Conservation (phyloP, 768 basidiomycete genomes). For the Suillus hirtellus region DNA sequence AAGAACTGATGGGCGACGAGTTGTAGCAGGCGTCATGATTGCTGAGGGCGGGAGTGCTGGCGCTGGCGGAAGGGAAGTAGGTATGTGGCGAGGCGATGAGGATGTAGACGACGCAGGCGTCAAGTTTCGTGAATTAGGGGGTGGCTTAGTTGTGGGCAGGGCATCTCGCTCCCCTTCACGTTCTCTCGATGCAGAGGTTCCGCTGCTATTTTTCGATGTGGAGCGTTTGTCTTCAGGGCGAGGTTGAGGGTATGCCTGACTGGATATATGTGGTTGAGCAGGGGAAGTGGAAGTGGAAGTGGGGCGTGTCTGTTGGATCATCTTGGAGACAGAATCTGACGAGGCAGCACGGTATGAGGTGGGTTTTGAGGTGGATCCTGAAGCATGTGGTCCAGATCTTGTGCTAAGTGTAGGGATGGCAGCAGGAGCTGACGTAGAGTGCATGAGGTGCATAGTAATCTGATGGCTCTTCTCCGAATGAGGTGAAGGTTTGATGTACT, state of each 20-base stretch:
- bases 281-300: constrained; percentile 25
- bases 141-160: constrained; percentile 25
- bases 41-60: constrained; percentile 37
- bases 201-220: constrained; percentile 17
- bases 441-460: constrained; percentile 30
- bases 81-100: constrained; percentile 53
- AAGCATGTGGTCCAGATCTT: constrained; percentile 8
- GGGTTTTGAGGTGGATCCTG: constrained; percentile 21
- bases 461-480: constrained; percentile 18
- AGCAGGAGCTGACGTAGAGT: constrained; percentile 45
- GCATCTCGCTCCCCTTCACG: constrained; percentile 21
- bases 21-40: constrained; percentile 46
- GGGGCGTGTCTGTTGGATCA: constrained; percentile 11
- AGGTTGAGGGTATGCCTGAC: constrained; percentile 3
- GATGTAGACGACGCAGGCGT: constrained; percentile 61
- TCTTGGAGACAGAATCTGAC: constrained; percentile 23
- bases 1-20: constrained; percentile 40
- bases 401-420: constrained; percentile 32
- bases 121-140: constrained; percentile 44
- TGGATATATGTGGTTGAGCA: constrained; percentile 24
- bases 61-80: constrained; percentile 40
- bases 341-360: constrained; percentile 28
- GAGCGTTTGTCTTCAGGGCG: constrained; percentile 16
- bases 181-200: constrained; percentile 30
- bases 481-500: constrained; percentile 26